phyloP scores from a whole-genome alignment of 345 rosid genomes.

The Camelina laxa region DNA sequence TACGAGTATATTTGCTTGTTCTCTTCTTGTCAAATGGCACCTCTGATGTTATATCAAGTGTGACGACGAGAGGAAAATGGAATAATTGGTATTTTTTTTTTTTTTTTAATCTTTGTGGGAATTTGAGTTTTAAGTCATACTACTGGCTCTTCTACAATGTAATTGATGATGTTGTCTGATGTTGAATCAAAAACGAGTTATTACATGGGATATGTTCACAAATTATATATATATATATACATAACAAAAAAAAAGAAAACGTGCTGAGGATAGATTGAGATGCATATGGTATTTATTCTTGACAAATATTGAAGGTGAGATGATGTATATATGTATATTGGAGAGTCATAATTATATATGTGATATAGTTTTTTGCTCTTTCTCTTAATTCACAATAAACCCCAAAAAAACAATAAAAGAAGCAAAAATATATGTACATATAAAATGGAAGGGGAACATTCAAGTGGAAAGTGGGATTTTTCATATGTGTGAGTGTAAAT shows the following conservation, averaged over 20 bases:
- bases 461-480: constrained; percentile 27
- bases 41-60: not conserved
- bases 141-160: not conserved
- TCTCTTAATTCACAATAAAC: not conserved
- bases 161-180: not conserved
- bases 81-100: not conserved
- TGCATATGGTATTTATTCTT: not conserved
- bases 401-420: not conserved
- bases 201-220: not conserved
- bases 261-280: not conserved
- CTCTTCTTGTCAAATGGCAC: not conserved
- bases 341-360: not conserved
- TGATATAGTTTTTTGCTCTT: not conserved
- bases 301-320: not conserved
- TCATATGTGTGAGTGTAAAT: constrained; percentile 46
- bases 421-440: not conserved
- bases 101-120: not conserved
- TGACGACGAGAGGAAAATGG: not conserved
- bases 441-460: constrained; percentile 18
- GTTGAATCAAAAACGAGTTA: not conserved
- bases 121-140: not conserved
- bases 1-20: not conserved
- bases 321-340: not conserved
- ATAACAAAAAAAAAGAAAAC: too few relatives aligned
- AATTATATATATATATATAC: not conserved